Evolutionary conservation across 1,139 yeast genomes (phyloP), one percentile per base, ranked within the genome.

Genomic region (Pichia norvegensis): DNA sequence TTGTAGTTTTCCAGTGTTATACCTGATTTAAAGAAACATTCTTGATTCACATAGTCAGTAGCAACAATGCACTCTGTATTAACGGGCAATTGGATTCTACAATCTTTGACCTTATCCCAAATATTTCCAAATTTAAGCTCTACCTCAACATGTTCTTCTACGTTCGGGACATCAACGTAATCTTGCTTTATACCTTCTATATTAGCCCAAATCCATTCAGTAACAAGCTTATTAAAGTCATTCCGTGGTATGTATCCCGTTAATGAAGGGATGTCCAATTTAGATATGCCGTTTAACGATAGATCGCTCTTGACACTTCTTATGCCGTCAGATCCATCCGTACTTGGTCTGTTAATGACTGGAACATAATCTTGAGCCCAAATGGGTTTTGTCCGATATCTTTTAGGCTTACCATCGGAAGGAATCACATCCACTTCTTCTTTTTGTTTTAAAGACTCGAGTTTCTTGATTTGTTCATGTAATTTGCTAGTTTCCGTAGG

Each of bases 201-300:
- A 52, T 85, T 83, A 27, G 95, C 90, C 69, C 83, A 88, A 6
- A 88, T 73, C 97, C 97, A 88, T 56, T 84, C 87, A 16, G 95
- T 85, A 7, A 88, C 79, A 36, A 86, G 78, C 56, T 92, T 75
- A 4, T 92, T 84, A 44, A 86, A 70, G 55, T 87, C 92, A 55
- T 86, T 87, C 43, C 85, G 83, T 1, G 97, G 97, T 25, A 82
- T 76, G 2, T 80, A 70, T 11, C 87, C 87, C 1, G 87, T 76
- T 21, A 86, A 73, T 27, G 85, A 79, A 47, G 82, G 77, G 6
- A 57, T 68, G 53, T 65, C 54, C 17, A 69, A 54, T 27, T 57
- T 58, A 0, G 59, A 54, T 14, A 57, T 48, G 29, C 44, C 49
- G 19, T 52, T 40, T 29, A 42, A 45, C 29, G 46, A 38, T 11